A percentile compares a stretch with the other conserved stretches of the same genome.
Evolutionary conservation across 108 stramenopile species (phyloP).

Genomic region (Skeletonema potamos): DNA sequence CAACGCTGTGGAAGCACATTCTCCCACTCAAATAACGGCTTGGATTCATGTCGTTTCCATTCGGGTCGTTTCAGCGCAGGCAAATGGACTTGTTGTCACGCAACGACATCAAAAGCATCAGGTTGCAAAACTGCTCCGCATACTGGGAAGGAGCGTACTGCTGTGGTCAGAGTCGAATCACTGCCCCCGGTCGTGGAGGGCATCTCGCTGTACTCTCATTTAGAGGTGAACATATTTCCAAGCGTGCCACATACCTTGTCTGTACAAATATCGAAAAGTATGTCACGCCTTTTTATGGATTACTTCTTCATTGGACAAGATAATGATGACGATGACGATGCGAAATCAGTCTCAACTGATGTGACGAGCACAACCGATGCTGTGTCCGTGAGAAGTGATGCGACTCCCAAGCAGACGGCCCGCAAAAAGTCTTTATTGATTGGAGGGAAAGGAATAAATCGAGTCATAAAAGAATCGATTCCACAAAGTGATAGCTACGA

Average conservation of each 20-base stretch:
- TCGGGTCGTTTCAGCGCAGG: constrained; percentile 19
- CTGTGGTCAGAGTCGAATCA: constrained; percentile 41
- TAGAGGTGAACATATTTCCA: constrained; percentile 57
- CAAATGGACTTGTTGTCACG: constrained; percentile 42
- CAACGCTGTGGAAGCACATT: constrained; percentile 35
- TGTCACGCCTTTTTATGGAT: constrained; percentile 41
- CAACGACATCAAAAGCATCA: constrained; percentile 7
- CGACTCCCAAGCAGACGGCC: constrained; percentile 8
- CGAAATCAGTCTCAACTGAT: constrained; percentile 19
- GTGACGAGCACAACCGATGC: constrained; percentile 19
- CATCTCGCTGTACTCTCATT: constrained; percentile 44
- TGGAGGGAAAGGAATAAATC: constrained; percentile 33
- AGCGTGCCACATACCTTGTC: constrained; percentile 35
- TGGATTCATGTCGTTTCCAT: constrained; percentile 43
- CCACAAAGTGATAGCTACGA: constrained; percentile 2
- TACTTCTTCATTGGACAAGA: constrained; percentile 48
- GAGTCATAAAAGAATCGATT: neutral
- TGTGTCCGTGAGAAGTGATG: constrained; percentile 13
- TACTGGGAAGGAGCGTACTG: constrained; percentile 52
- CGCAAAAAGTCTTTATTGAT: constrained; percentile 34
- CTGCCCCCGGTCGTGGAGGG: constrained; percentile 46
- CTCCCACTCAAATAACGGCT: constrained; percentile 39
- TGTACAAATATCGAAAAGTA: constrained; percentile 46
- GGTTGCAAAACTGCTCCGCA: constrained; percentile 54
- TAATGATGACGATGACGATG: constrained; percentile 18